Evolutionary conservation across 306 rosid species (phyloP), one percentile per base, ranked within the genome.

Genomic region (Rubus idaeus): DNA sequence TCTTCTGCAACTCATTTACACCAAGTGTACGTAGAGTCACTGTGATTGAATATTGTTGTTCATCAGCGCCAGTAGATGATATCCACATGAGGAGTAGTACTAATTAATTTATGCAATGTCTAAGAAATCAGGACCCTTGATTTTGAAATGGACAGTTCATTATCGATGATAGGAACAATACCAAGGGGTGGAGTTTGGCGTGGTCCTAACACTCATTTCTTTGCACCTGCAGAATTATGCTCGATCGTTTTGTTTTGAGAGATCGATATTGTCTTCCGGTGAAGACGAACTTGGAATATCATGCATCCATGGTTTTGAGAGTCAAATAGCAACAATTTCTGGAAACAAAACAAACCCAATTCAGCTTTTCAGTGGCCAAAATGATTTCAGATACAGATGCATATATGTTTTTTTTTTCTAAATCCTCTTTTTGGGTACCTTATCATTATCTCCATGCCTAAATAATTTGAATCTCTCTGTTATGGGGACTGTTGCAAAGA

Each of bases 141-240:
- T 71, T 87, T 88, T 83, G 83, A 92, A 87, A 78, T 79, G 63
- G 84, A 68, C 7, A 75, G 93, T 89, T 30, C 97, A 55, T 80
- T 84, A 61, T 90, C 87, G 78, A 75, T 78, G 90, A 90, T 69
- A 74, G 88, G 60, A 80, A 88, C 93, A 83, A 85, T 68, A 82
- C 89, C 89, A 87, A 14, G 86, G 81, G 74, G 88, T 88, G 79
- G 73, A 75, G 74, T 78, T 87, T 85, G 89, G 83, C 87, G 84
- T 86, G 91, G 90, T 87, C 93, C 90, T 69, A 65, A 44, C 82
- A 73, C 87, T 81, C 86, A 63, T 69, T 60, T 82, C 79, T 53
- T 83, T 30, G 73, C 77, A 61, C 47, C 73, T 66, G 77, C 83
- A 64, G 68, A 26, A 42, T 23, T 70, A 12, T 5, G 50, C 47